Base-by-base conservation (phyloP, 148 eudicot genomes). In the Silene uniflora region DNA sequence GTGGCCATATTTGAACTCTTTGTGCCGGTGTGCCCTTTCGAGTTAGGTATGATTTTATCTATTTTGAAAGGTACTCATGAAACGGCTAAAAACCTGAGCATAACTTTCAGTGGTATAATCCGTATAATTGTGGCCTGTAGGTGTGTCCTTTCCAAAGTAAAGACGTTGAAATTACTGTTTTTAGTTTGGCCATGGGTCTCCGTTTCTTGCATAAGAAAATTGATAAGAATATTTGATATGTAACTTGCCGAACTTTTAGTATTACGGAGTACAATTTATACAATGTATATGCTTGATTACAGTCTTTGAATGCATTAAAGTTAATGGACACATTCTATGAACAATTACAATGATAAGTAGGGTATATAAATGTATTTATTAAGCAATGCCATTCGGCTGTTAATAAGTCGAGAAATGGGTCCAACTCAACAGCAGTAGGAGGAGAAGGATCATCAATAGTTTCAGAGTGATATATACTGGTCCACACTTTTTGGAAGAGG, bases 341-440 rank as follows among this genome's bases (percentile, higher is more conserved):
- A 68, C 63, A 62, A n/a, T 67, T 68, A 79, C 69, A 61, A 8
- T 24, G 8, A 59, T 7, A 18, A n/a, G 35, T 24, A 47, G 12
- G 6, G n/a, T 55, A 18, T 62, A 69, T 63, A 29, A 27, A 2
- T 69, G 73, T 62, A 70, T 76, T 79, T 67, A 75, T 32, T 35
- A 6, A 65, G 64, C 32, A 73, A 55, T 23, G 60, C 59, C 74
- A 47, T 52, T 17, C 52, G 59, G 27, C 63, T 47, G n/a, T 24
- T 61, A 22, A 70, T 77, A 67, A 61, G 66, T 77, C 25, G 77
- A 68, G 66, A 73, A 67, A 73, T 73, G 67, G 63, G 62, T 62
- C 68, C 75, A 69, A 49, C 22, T 18, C 35, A 74, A 29, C 62
- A 66, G 72, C 60, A 71, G 66, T 44, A 75, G 66, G 19, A 76